phyloP scores from a whole-genome alignment of 257 asterid genomes.

The Solanum neorickii region DNA sequence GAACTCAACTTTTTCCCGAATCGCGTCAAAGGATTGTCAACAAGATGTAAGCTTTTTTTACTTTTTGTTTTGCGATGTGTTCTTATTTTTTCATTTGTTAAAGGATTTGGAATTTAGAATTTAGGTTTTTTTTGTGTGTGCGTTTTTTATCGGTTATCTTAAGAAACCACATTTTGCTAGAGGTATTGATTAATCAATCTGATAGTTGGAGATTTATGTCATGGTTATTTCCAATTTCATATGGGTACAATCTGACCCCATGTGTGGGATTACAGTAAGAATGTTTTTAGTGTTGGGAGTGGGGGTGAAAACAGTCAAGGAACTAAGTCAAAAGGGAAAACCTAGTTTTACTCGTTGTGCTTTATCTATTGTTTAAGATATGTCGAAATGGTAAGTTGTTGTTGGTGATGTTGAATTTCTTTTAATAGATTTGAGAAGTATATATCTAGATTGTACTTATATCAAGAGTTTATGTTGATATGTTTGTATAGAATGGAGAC shows the following conservation, averaged over 20 bases:
- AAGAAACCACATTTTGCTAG: background rate
- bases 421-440: no score
- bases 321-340: background rate
- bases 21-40: conserved; percentile 64
- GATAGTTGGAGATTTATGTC: background rate
- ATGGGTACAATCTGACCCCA: background rate
- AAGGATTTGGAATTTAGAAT: background rate
- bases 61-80: background rate
- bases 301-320: background rate
- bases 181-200: background rate
- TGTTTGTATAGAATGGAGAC: conserved; percentile 58
- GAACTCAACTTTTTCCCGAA: conserved; percentile 50
- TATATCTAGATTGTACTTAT: background rate
- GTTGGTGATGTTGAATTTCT: no score
- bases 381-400: background rate
- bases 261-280: background rate
- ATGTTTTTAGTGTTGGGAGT: background rate
- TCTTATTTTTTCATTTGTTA: background rate
- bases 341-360: background rate
- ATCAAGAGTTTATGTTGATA: background rate
- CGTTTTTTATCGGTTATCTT: background rate
- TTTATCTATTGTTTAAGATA: background rate
- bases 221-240: background rate
- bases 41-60: conserved; percentile 31
- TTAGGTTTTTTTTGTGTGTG: background rate